Evolutionary conservation across 2,329 filamentous ascomycete genomes (phyloP).

Genomic region (Aspergillus calidoustus): DNA sequence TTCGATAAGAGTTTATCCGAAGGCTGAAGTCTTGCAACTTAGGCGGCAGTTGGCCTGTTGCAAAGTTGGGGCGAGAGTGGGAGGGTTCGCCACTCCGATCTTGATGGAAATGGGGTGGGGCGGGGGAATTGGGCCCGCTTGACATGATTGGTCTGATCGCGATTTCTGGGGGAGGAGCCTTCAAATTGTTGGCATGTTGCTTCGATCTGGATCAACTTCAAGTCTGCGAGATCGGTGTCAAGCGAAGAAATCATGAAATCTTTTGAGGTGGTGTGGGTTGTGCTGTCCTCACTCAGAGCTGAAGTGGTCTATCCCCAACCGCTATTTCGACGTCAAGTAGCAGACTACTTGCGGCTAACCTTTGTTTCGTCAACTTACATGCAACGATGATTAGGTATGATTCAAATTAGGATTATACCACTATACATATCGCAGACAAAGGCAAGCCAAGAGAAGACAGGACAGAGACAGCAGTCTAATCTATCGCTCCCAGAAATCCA

Average conservation of each 20-base stretch:
- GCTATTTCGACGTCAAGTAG: not conserved
- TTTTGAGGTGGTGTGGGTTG: not conserved
- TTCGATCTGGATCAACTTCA: not conserved
- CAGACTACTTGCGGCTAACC: not conserved
- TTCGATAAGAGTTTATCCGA: not conserved
- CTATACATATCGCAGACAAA: not conserved
- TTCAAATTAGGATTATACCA: not conserved
- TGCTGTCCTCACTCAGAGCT: too few relatives aligned
- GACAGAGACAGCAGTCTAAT: slow-evolving; percentile 2
- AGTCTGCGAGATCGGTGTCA: not conserved
- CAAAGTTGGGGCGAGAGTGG: not conserved
- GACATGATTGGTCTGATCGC: not conserved
- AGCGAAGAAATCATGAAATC: not conserved
- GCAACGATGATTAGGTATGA: not conserved
- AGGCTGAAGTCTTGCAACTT: not conserved
- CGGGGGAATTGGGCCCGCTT: not conserved
- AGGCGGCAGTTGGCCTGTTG: not conserved
- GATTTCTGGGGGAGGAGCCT: not conserved
- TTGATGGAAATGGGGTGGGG: not conserved
- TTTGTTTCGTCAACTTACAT: not conserved
- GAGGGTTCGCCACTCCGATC: not conserved
- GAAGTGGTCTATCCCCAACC: too few relatives aligned
- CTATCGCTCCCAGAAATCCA: slow-evolving; percentile 5
- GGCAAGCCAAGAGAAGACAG: not conserved
- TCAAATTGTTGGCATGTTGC: not conserved